Conservation (phyloP, 495 filamentous ascomycete species). For the Chaetomium fimeti region DNA sequence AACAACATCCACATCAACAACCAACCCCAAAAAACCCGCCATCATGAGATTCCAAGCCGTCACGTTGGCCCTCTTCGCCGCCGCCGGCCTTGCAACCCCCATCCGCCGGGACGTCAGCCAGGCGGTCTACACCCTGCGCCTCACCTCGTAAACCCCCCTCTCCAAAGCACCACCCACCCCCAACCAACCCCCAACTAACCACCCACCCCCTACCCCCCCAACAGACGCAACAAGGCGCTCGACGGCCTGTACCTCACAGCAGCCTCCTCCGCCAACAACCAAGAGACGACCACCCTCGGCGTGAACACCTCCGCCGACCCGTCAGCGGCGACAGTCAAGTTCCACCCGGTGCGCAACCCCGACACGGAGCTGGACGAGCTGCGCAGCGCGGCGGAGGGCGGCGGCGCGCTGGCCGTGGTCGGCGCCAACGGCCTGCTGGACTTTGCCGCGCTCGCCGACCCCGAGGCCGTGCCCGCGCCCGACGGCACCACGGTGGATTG, state of each 20-base stretch:
- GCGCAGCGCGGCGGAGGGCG: slow-evolving; percentile 33
- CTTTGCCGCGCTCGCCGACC: slow-evolving; percentile 40
- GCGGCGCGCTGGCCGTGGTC: slow-evolving; percentile 39
- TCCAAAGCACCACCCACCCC: not conserved
- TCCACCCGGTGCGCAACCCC: slow-evolving; percentile 24
- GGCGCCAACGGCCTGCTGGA: slow-evolving; percentile 38
- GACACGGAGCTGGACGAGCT: slow-evolving; percentile 32
- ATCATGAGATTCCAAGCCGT: slow-evolving; percentile 29
- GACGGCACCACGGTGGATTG: slow-evolving; percentile 36
- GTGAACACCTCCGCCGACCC: slow-evolving; percentile 11
- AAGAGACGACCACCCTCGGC: slow-evolving; percentile 20
- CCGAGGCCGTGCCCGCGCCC: slow-evolving; percentile 27
- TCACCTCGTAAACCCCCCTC: slow-evolving; percentile 26
- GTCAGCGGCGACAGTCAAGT: not conserved
- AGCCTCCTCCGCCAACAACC: slow-evolving; percentile 16
- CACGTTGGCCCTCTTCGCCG: slow-evolving; percentile 19
- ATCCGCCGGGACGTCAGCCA: slow-evolving; percentile 14
- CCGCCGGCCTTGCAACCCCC: slow-evolving; percentile 21
- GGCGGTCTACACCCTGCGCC: slow-evolving; percentile 24
- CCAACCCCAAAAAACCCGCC: slow-evolving; percentile 1
- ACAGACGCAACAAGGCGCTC: slow-evolving; percentile 19
- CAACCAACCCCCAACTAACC: not conserved
- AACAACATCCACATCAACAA: not conserved
- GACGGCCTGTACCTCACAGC: slow-evolving; percentile 22
- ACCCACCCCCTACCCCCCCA: too few relatives aligned